Evolutionary conservation across 495 filamentous ascomycete genomes (phyloP), one percentile per base, ranked within the genome.

Genomic region (Emericellopsis terricola): DNA sequence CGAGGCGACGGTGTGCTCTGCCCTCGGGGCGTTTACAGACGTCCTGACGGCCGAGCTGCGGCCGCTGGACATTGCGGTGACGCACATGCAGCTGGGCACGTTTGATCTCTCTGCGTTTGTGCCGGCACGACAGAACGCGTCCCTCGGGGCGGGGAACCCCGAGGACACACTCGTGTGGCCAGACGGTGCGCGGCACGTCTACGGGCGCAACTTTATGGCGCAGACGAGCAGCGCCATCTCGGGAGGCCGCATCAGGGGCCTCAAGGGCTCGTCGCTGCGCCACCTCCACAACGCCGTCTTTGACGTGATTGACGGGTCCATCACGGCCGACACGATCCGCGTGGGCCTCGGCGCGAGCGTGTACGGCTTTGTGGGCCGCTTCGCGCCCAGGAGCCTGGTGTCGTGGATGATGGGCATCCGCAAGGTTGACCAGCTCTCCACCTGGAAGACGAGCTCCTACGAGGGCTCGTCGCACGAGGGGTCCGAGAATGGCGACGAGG

Each of bases 401-500:
- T 71, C 69, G 13, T 82, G 81, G 78, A 94, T 96, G 81, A 71
- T 94, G 66, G 80, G 85, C 1, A 67, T 81, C 20, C 56, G 69
- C 27, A 58, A 56, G 32, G 69, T 68, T 3, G 58, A 60, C 35
- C 47, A 63, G 44, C 47, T 67, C 29, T 54, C 53, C 34, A 48
- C 57, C 10, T 55, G 61, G 58, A 46, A 60, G 20, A 43, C 46
- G 17, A 47, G 49, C 16, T 36, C 36, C 3, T 39, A 24, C 14
- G 51, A 46, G 11, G 50, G 45, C 26, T 44, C 48, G 16, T 36
- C 46, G 36, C 44, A 47, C 14, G 44, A 41, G 21, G 49, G 41
- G 24, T 44, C 48, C 32, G 27, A 35, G 41, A 26, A 41, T 33
- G 42, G 51, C 31, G 37, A 45, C 38, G 32, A 47, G 34, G 39